Evolutionary conservation across 2,329 filamentous ascomycete species (phyloP).

Genomic region (Cadophora sp.): DNA sequence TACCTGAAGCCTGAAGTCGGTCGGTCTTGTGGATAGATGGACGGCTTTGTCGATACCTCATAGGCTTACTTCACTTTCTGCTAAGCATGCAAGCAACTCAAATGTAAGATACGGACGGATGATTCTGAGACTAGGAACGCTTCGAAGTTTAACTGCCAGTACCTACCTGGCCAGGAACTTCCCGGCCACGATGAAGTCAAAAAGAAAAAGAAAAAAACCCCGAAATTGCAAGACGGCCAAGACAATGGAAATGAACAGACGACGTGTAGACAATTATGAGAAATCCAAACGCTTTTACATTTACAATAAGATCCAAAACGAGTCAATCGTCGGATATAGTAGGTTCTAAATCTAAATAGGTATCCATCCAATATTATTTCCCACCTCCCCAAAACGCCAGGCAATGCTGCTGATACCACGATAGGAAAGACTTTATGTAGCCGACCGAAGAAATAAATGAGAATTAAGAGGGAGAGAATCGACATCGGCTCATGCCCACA

Average conservation of each 20-base stretch:
- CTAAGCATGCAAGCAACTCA: background rate
- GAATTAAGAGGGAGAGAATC: background rate
- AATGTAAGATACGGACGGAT: background rate
- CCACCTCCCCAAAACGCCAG: conserved; percentile 15
- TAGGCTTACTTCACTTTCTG: background rate
- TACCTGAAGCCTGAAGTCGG: background rate
- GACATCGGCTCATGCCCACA: background rate
- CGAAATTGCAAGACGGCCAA: background rate
- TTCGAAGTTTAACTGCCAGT: background rate
- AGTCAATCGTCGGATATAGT: conserved; percentile 25
- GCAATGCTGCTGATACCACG: background rate
- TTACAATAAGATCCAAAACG: conserved; percentile 20
- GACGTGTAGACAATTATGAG: background rate
- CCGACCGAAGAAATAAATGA: background rate
- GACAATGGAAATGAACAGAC: too few species aligned
- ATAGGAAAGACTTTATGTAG: background rate
- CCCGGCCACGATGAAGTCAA: background rate
- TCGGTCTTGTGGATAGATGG: background rate
- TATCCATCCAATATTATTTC: conserved; percentile 18
- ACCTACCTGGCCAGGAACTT: background rate
- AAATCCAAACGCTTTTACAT: conserved; percentile 9
- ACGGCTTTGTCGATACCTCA: background rate
- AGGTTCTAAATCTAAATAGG: conserved; percentile 19
- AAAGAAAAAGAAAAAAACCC: too few species aligned
- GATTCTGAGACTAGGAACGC: background rate